A percentile compares a stretch with the other conserved stretches of the same genome.
phyloP scores from a whole-genome alignment of 1,284 basidiomycete species.

The Ustilago esculenta region DNA sequence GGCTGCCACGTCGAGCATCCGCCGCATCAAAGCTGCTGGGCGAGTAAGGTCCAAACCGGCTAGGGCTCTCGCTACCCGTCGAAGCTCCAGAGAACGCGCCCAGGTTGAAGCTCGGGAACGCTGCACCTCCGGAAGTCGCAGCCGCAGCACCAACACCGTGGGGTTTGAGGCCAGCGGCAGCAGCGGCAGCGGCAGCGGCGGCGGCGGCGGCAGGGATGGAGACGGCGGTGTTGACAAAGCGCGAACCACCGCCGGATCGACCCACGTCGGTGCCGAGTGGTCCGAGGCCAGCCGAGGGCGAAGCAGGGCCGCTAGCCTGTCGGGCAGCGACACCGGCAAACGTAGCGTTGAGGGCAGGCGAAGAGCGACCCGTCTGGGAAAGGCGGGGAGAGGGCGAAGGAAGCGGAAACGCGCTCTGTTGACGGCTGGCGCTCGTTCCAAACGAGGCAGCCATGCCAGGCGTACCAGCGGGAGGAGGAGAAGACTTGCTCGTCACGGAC shows the following conservation, averaged over 20 bases:
- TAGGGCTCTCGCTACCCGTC: slow-evolving; percentile 44
- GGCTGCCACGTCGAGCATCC: slow-evolving; percentile 36
- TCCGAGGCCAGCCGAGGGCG: slow-evolving; percentile 35
- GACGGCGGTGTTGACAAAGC: slow-evolving; percentile 48
- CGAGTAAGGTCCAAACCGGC: slow-evolving; percentile 49
- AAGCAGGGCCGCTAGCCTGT: slow-evolving; percentile 39
- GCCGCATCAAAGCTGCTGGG: slow-evolving; percentile 41
- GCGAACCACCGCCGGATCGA: slow-evolving; percentile 35
- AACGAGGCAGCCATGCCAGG: slow-evolving; percentile 43
- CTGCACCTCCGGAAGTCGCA: slow-evolving; percentile 9
- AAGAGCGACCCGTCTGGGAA: slow-evolving; percentile 38
- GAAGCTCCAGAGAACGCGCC: slow-evolving; percentile 38
- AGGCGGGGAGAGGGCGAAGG: slow-evolving; percentile 43
- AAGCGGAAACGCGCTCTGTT: slow-evolving; percentile 30
- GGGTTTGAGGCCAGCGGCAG: slow-evolving; percentile 25
- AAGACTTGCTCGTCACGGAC: slow-evolving; percentile 62
- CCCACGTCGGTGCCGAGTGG: slow-evolving; percentile 30
- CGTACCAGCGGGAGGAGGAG: slow-evolving; percentile 70
- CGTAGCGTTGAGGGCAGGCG: slow-evolving; percentile 40
- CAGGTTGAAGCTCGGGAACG: slow-evolving; percentile 49
- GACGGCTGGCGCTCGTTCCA: slow-evolving; percentile 33
- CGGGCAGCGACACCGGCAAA: slow-evolving; percentile 31
- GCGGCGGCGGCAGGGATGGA: slow-evolving; percentile 37
- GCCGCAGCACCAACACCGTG: slow-evolving; percentile 10
- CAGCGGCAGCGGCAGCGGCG: slow-evolving; percentile 23